Evolutionary conservation across 768 basidiomycete genomes (phyloP).

Genomic region (Lactifluus echinatus): DNA sequence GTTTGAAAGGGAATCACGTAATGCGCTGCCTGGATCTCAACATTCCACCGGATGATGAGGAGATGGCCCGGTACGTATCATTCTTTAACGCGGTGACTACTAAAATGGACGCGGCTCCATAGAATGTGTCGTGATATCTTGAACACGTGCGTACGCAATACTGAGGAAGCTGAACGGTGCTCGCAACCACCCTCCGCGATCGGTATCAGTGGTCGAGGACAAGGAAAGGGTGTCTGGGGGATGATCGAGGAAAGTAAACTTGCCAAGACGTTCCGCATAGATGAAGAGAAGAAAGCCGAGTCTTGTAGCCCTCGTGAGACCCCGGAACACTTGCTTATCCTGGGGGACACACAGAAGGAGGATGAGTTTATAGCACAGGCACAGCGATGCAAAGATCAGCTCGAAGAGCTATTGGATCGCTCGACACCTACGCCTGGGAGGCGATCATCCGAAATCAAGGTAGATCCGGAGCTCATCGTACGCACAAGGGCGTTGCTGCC

Average conservation of each 20-base stretch:
- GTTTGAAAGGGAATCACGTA: constrained; percentile 73
- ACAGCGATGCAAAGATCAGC: constrained; percentile 26
- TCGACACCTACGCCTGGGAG: constrained; percentile 21
- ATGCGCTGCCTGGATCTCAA: constrained; percentile 92
- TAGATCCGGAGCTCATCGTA: constrained; percentile 35
- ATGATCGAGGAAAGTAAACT: constrained; percentile 83
- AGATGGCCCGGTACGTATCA: constrained; percentile 54
- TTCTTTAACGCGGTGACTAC: neutral
- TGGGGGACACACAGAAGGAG: constrained; percentile 28
- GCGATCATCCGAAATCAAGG: constrained; percentile 13
- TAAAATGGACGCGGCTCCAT: neutral
- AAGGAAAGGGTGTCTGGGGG: constrained; percentile 66
- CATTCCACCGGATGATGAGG: constrained; percentile 79
- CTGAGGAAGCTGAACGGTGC: constrained; percentile 66
- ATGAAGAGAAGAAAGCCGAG: constrained; percentile 48
- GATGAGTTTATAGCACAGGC: constrained; percentile 42
- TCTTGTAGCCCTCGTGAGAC: constrained; percentile 21
- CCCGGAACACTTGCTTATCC: constrained; percentile 17
- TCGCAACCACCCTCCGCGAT: constrained; percentile 22
- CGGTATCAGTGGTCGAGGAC: constrained; percentile 41
- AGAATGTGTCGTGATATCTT: constrained; percentile 85
- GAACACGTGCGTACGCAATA: constrained; percentile 86
- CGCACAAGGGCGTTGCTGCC: constrained; percentile 45
- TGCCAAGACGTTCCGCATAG: constrained; percentile 56
- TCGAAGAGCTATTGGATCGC: constrained; percentile 24